Conservation (phyloP, 768 basidiomycete genomes). For the Erythrobasidium yunnanense region DNA sequence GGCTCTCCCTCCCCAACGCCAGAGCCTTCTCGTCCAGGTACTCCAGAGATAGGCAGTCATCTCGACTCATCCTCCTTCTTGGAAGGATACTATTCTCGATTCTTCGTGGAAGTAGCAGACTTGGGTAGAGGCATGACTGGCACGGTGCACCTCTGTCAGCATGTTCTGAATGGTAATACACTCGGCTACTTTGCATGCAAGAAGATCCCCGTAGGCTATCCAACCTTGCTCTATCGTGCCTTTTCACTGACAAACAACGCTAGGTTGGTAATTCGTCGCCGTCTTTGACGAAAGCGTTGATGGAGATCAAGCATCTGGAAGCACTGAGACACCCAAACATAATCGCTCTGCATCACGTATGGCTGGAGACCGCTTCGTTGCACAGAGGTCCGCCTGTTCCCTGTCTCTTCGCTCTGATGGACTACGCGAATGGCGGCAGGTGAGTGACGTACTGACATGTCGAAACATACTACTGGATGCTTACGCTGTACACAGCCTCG, state of each 20-base stretch:
- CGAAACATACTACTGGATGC: constrained; percentile 37
- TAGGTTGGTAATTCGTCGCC: constrained; percentile 19
- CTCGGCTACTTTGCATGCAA: constrained; percentile 87
- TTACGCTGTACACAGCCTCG: constrained; percentile 50
- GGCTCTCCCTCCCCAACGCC: background rate
- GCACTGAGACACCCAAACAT: constrained; percentile 82
- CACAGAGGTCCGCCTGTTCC: constrained; percentile 23
- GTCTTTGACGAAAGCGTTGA: background rate
- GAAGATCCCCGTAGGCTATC: constrained; percentile 57
- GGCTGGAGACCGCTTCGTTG: constrained; percentile 20
- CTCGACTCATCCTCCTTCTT: constrained; percentile 1
- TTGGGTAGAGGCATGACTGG: constrained; percentile 95
- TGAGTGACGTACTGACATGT: background rate
- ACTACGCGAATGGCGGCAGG: constrained; percentile 77
- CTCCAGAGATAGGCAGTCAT: constrained; percentile 3
- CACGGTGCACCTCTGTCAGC: constrained; percentile 79
- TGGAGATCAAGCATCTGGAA: constrained; percentile 70
- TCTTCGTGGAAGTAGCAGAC: constrained; percentile 78
- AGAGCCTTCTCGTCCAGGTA: constrained; percentile 21
- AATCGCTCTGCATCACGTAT: constrained; percentile 62
- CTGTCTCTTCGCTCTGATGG: constrained; percentile 52
- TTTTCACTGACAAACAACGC: too few relatives aligned
- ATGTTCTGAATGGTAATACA: constrained; percentile 74
- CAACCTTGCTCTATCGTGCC: too few relatives aligned
- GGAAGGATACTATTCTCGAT: constrained; percentile 44